Conservation (phyloP, 2,329 filamentous ascomycete genomes). For the Alternaria longipes region DNA sequence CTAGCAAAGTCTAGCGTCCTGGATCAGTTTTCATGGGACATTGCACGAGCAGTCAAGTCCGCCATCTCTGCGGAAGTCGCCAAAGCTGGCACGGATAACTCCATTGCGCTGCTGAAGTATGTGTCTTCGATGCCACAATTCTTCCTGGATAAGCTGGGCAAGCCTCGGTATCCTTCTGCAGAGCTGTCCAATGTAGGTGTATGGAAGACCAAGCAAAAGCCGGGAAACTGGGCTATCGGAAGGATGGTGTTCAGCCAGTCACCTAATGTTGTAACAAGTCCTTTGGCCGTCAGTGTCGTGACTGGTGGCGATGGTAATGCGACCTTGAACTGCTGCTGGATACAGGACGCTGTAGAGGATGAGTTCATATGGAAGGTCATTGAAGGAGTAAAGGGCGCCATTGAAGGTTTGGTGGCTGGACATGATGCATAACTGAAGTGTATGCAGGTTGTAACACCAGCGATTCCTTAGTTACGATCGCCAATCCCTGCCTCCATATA, state of each 20-base stretch:
- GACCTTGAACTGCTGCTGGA: conserved; percentile 54
- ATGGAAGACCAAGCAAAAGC: conserved; percentile 26
- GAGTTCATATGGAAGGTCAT: conserved; percentile 34
- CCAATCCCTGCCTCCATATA: too few relatives aligned
- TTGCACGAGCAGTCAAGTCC: conserved; percentile 27
- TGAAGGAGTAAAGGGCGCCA: conserved; percentile 11
- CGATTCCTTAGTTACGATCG: too few relatives aligned
- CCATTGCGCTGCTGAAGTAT: conserved; percentile 52
- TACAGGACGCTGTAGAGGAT: conserved; percentile 48
- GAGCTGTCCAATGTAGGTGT: conserved; percentile 60
- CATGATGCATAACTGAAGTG: neutral
- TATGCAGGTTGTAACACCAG: too few relatives aligned
- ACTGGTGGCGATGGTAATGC: conserved; percentile 58
- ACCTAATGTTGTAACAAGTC: conserved; percentile 50
- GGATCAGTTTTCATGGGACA: conserved; percentile 31
- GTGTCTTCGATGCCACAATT: conserved; percentile 53
- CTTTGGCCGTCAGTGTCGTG: conserved; percentile 52
- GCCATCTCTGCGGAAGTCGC: conserved; percentile 24
- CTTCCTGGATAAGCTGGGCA: conserved; percentile 52
- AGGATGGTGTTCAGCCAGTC: conserved; percentile 59
- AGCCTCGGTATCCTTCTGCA: conserved; percentile 49
- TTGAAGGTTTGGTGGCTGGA: neutral
- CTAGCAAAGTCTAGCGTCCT: neutral
- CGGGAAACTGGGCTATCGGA: conserved; percentile 41
- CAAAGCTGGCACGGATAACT: conserved; percentile 42